Evolutionary conservation across 1,139 yeast species (phyloP).

Genomic region (Zygosaccharomyces sapae): DNA sequence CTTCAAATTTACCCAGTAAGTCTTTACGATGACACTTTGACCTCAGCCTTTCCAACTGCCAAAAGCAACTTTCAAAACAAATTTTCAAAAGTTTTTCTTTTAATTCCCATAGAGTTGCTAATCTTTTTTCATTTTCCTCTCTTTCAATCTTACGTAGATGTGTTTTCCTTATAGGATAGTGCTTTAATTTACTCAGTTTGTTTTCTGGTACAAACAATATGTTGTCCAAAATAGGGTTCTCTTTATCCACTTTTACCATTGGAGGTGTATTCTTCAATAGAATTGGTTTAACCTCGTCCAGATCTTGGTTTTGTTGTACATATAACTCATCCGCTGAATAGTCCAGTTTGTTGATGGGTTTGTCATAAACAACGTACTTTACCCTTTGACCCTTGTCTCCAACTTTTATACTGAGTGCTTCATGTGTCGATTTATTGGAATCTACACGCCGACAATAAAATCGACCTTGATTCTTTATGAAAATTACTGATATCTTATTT

Average conservation of each 20-base stretch:
- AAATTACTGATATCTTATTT: slow-evolving; percentile 7
- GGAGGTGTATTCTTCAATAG: neutral
- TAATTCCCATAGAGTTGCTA: slow-evolving; percentile 1
- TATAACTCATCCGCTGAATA: slow-evolving; percentile 2
- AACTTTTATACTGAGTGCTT: slow-evolving; percentile 9
- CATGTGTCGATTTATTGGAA: slow-evolving; percentile 10
- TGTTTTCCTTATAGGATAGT: neutral
- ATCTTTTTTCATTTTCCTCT: neutral
- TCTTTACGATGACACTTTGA: neutral
- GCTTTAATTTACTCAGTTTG: neutral
- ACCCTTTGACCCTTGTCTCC: slow-evolving; percentile 3
- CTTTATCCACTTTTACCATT: neutral
- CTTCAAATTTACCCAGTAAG: neutral
- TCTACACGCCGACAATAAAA: slow-evolving; percentile 12
- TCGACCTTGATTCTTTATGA: slow-evolving; percentile 9
- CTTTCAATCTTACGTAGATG: neutral
- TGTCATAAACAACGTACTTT: slow-evolving; percentile 12
- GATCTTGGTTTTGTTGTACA: slow-evolving; percentile 9
- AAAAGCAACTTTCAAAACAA: slow-evolving; percentile 7
- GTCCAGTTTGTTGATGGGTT: neutral
- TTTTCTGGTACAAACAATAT: slow-evolving; percentile 1
- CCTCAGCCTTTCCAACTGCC: slow-evolving; percentile 8
- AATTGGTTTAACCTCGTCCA: neutral
- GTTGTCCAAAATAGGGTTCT: neutral
- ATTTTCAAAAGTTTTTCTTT: slow-evolving; percentile 3